A percentile compares a stretch with the other conserved stretches of the same genome.
Evolutionary conservation across 1,284 basidiomycete genomes (phyloP).

Genomic region (Macrocystidia cucumis): DNA sequence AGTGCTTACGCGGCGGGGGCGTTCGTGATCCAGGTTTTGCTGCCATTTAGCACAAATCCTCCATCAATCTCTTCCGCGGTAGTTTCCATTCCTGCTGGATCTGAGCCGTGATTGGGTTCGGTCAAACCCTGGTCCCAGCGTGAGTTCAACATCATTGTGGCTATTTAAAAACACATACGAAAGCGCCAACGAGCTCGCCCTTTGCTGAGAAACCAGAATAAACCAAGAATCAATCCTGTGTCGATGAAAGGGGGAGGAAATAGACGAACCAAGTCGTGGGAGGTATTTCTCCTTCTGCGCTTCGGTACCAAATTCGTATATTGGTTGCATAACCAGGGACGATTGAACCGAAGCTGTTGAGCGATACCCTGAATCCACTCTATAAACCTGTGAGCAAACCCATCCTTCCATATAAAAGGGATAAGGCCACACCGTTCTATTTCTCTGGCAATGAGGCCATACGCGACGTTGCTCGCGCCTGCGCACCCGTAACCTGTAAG

Average conservation of each 20-base stretch:
- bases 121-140: conserved; percentile 82
- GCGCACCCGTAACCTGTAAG: conserved; percentile 95
- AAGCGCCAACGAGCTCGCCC: conserved; percentile 89
- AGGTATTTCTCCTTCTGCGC: conserved; percentile 91
- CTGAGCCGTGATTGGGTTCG: conserved; percentile 95
- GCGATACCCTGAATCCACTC: conserved; percentile 93
- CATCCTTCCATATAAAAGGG: conserved; percentile 1
- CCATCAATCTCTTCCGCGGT: conserved; percentile 81
- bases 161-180: conserved; percentile 47
- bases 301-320: conserved; percentile 86
- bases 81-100: conserved; percentile 93
- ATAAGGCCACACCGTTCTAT: conserved; percentile 65
- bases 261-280: conserved; percentile 64
- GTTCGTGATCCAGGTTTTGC: conserved; percentile 97
- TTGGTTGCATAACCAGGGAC: conserved; percentile 97
- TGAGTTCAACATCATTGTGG: too few relatives aligned
- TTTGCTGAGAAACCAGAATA: conserved; percentile 49
- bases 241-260: background rate
- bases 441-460: conserved; percentile 90
- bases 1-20: conserved; percentile 72
- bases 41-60: conserved; percentile 82
- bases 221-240: background rate
- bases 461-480: conserved; percentile 87
- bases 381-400: conserved; percentile 19
- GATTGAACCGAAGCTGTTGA: conserved; percentile 96